Evolutionary conservation across 1,284 basidiomycete species (phyloP), one percentile per base, ranked within the genome.

Genomic region (Mycena citricolor): DNA sequence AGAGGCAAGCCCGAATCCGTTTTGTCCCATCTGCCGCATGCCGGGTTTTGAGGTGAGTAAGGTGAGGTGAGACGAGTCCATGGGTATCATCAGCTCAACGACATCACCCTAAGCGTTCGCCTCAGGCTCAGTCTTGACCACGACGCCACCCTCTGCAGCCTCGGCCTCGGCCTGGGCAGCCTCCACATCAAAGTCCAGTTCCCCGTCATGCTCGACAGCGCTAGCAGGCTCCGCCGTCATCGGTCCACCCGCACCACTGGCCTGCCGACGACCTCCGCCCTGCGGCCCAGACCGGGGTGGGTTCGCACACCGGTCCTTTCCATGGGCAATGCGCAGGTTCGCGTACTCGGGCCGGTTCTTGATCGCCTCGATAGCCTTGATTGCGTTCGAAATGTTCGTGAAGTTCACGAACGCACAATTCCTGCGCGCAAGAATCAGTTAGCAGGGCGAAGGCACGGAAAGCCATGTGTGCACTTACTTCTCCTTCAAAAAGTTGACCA

Each of bases 371-470:
- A 97, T 94, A 14, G 94, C 92, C 72, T 97, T 97, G 74, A 94
- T 93, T 19, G 93, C 93, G 56, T 93, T 91, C 42, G 86, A 83
- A 56, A 97, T 85, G 66, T 93, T 92, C 10, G 73, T 76, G 59
- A 92, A 97, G 73, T 97, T 97, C 60, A 95, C 88, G 63, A 95
- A 97, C 24, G 90, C 91, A 59, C 91, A 94, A 67, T 93, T 90
- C 76, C 85, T 88, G 55, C 1, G 29, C 40, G 14, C 22, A 10
- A 8, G 3, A 33, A 39, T 23, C 20, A 19, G 24, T 14, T 14
- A 22, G 37, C 14, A 26, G 20, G 21, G 37, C 17, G 26, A 22
- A 52, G 37, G 42, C 17, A 30, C 20, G 39, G 19, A 28, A 34
- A 2, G 75, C 31, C 13, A 21, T 17, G 6, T 8, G 20, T 30